Evolutionary conservation across 169 alveolate genomes (phyloP).

Genomic region (Toxoplasma gondii): DNA sequence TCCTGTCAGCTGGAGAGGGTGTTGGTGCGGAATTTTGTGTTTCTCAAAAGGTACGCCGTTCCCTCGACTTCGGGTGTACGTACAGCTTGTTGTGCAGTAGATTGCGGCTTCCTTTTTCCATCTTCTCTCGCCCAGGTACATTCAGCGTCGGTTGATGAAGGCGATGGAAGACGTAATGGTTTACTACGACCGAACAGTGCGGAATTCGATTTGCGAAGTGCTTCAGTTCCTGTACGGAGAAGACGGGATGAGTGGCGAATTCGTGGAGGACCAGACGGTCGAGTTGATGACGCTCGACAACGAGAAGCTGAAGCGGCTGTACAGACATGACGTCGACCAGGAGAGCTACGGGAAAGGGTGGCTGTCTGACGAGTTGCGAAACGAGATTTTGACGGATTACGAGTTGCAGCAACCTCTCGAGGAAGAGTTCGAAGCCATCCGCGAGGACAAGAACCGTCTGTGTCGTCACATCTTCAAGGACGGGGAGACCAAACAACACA

Average conservation of each 20-base stretch:
- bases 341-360: slow-evolving; percentile 79
- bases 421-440: slow-evolving; percentile 60
- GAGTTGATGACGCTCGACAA: slow-evolving; percentile 92
- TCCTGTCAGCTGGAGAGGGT: no score
- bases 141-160: slow-evolving; percentile 98
- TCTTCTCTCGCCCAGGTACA: slow-evolving; percentile 79
- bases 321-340: slow-evolving; percentile 80
- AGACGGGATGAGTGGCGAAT: slow-evolving; percentile 99
- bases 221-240: slow-evolving; percentile 99
- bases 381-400: slow-evolving; percentile 77
- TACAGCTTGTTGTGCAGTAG: no score
- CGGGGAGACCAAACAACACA: slow-evolving; percentile 96
- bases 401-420: slow-evolving; percentile 79
- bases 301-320: slow-evolving; percentile 81
- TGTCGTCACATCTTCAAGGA: slow-evolving; percentile 88
- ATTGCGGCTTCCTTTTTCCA: neutral
- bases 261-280: slow-evolving; percentile 96
- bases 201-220: slow-evolving; percentile 96
- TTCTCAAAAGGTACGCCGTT: no score
- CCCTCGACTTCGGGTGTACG: no score
- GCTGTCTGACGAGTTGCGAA: slow-evolving; percentile 79
- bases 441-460: slow-evolving; percentile 46
- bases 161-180: slow-evolving; percentile 99
- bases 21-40: no score
- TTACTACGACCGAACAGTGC: slow-evolving; percentile 98